Conservation (phyloP, 257 asterid genomes). For the Mitragyna speciosa region DNA sequence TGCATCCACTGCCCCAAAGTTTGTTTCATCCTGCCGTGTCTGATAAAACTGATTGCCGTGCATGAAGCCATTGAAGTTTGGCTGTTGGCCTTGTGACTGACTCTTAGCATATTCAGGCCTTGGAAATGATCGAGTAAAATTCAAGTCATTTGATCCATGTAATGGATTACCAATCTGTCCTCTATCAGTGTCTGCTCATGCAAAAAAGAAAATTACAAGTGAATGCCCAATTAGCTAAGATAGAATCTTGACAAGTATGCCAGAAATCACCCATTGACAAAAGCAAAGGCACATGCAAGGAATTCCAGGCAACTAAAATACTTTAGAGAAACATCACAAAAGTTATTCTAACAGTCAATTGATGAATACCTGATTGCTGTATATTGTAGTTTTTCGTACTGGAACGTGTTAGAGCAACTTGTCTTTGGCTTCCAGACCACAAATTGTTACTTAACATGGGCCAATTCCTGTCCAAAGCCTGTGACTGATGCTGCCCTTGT, state of each 20-base stretch:
- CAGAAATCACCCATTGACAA: not conserved
- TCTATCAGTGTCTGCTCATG: constrained; percentile 59
- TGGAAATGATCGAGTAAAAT: constrained; percentile 49
- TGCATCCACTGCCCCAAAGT: constrained; percentile 56
- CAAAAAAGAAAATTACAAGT: constrained; percentile 14
- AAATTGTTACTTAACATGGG: constrained; percentile 46
- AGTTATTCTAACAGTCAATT: not conserved
- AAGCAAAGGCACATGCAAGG: not conserved
- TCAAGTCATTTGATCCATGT: constrained; percentile 55
- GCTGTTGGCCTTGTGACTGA: constrained; percentile 58
- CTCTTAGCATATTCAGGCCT: constrained; percentile 56
- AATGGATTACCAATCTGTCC: constrained; percentile 53
- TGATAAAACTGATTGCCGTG: constrained; percentile 60
- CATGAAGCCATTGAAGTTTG: constrained; percentile 58
- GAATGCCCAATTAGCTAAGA: not conserved
- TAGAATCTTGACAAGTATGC: not conserved
- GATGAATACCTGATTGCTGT: constrained; percentile 37
- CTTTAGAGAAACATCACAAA: not conserved
- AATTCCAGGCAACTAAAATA: not conserved
- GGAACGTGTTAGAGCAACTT: constrained; percentile 41
- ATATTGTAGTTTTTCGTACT: constrained; percentile 41
- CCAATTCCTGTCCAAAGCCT: constrained; percentile 59
- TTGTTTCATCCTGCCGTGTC: constrained; percentile 61
- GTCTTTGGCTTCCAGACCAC: constrained; percentile 66
- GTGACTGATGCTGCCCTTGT: constrained; percentile 66